phyloP scores from a whole-genome alignment of 2,329 filamentous ascomycete genomes.

The Fusarium sp. region DNA sequence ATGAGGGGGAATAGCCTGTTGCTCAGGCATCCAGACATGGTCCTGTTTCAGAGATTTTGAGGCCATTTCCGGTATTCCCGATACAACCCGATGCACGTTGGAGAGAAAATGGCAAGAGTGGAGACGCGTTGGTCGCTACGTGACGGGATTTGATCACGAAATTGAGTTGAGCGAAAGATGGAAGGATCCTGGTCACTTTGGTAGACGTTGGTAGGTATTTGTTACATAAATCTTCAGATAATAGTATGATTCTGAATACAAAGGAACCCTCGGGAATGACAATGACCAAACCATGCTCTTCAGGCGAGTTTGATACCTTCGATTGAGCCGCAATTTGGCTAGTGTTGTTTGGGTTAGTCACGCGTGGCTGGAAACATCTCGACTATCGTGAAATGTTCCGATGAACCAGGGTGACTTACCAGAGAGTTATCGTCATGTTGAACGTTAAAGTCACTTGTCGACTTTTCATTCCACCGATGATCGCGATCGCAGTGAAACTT shows the following conservation, averaged over 20 bases:
- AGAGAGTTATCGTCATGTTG: background rate
- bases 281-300: background rate
- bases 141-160: background rate
- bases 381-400: background rate
- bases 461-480: accelerated
- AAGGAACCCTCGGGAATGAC: accelerated
- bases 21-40: background rate
- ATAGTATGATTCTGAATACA: background rate
- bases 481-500: no score
- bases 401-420: background rate
- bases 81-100: background rate
- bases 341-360: background rate
- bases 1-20: background rate
- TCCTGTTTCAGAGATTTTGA: background rate
- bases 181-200: background rate
- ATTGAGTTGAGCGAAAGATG: background rate
- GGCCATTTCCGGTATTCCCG: background rate
- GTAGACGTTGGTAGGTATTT: background rate
- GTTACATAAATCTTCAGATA: accelerated
- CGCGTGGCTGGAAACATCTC: background rate
- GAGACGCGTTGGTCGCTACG: background rate
- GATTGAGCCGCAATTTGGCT: background rate
- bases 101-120: background rate
- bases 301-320: accelerated
- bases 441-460: background rate